Base-by-base conservation (phyloP, 495 filamentous ascomycete species). In the Thermochaetoides thermophila region DNA sequence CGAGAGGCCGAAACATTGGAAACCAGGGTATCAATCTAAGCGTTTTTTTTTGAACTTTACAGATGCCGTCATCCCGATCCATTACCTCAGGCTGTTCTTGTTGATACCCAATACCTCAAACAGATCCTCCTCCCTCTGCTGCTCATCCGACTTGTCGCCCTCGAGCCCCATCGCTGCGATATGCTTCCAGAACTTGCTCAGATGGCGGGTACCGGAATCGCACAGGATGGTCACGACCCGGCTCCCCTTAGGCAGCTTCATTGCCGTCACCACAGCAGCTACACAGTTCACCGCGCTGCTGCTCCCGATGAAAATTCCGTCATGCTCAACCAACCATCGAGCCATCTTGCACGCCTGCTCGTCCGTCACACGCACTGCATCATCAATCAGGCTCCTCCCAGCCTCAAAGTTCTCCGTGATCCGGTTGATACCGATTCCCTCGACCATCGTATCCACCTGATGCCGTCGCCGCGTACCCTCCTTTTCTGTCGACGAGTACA, bases 281-380 rank as follows among this genome's bases (percentile, higher is more conserved):
- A 95, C 81, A 47, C 85, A 95, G 49, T 99, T 99, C 11, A 96
- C 87, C 12, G 87, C 82, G 53, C 78, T 92, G 49, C 83, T 92
- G 44, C 85, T 93, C 7, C 89, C 89, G 20, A 83, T 65, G 48
- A 99, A 99, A 22, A 99, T 76, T 0, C 89, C 89, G 52, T 99
- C 89, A 45, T 85, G 81, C 64, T 96, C 86, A 3, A 93, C 89
- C 21, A 99, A 59, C 80, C 84, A 94, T 39, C 82, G 64, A 11
- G 87, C 89, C 91, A 99, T 96, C 23, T 69, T 71, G 50, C 84
- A 63, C 5, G 89, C 89, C 61, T 99, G 85, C 17, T 74, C 73
- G 57, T 99, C 89, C n/a, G 72, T 81, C 12, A 96, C 89, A 18
- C 79, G 69, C 6, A 96, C 74, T 9, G 89, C 87, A 58, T 93